A percentile compares a stretch with the other conserved stretches of the same genome.
phyloP scores from a whole-genome alignment of 2,329 filamentous ascomycete genomes.

The Chrysosporium queenslandicum region DNA sequence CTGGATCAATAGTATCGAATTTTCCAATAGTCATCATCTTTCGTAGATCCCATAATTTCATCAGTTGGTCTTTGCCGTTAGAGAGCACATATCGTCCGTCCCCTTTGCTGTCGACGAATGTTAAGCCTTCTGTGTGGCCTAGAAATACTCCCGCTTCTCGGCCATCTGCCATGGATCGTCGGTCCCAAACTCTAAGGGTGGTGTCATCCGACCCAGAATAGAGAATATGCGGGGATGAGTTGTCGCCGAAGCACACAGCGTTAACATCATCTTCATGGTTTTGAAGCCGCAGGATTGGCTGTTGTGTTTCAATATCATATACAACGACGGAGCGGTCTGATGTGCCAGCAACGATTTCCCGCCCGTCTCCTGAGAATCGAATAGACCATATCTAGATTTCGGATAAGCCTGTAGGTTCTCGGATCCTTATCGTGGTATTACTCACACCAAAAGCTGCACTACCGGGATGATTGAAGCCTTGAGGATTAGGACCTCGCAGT shows the following conservation, averaged over 20 bases:
- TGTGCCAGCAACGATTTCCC: conserved; percentile 83
- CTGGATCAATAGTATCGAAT: conserved; percentile 44
- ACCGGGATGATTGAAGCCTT: conserved; percentile 19
- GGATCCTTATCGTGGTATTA: neutral
- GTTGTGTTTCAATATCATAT: conserved; percentile 78
- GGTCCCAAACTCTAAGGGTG: conserved; percentile 92
- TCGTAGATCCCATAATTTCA: conserved; percentile 92
- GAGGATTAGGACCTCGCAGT: conserved; percentile 24
- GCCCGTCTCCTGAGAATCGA: conserved; percentile 82
- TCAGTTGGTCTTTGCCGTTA: conserved; percentile 92
- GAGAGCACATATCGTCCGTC: conserved; percentile 82
- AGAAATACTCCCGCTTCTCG: conserved; percentile 56
- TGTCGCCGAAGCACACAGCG: conserved; percentile 90
- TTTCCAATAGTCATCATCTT: conserved; percentile 69
- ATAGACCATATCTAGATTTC: conserved; percentile 66
- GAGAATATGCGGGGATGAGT: conserved; percentile 77
- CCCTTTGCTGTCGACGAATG: conserved; percentile 68
- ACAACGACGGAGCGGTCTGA: conserved; percentile 70
- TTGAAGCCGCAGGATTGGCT: conserved; percentile 60
- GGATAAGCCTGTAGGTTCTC: conserved; percentile 3
- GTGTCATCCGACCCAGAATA: conserved; percentile 94
- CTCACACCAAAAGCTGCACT: conserved; percentile 38
- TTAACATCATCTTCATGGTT: conserved; percentile 88
- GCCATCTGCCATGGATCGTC: conserved; percentile 56
- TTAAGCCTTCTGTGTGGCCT: conserved; percentile 44